Conservation (phyloP, 2,329 filamentous ascomycete genomes). For the Diaporthe velutina region DNA sequence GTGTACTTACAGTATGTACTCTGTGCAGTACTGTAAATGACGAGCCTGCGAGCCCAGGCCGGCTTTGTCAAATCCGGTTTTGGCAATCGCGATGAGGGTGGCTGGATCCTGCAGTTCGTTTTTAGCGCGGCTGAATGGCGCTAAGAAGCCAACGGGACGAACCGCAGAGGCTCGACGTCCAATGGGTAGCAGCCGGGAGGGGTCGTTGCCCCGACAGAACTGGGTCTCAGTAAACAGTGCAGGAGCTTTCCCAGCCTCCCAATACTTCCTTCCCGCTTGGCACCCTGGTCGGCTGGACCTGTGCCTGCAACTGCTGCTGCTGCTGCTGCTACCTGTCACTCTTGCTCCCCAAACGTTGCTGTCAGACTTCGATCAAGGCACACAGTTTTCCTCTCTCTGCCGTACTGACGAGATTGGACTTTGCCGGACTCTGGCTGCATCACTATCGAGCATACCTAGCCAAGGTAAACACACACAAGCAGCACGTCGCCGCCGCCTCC, state of each 20-base stretch:
- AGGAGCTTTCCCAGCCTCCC: slow-evolving; percentile 26
- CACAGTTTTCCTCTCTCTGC: slow-evolving; percentile 23
- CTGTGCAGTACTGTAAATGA: neutral
- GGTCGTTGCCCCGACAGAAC: slow-evolving; percentile 21
- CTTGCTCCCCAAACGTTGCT: neutral
- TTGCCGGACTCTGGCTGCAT: slow-evolving; percentile 1
- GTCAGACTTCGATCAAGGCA: slow-evolving; percentile 6
- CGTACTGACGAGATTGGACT: slow-evolving; percentile 22
- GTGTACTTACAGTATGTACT: neutral
- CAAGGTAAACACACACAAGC: neutral
- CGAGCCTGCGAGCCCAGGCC: slow-evolving; percentile 14
- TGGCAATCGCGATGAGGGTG: slow-evolving; percentile 12
- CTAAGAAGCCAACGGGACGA: slow-evolving; percentile 23
- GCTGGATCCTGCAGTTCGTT: slow-evolving; percentile 27
- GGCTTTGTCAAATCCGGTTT: slow-evolving; percentile 14
- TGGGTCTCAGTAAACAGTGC: slow-evolving; percentile 25
- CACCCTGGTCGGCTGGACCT: slow-evolving; percentile 3
- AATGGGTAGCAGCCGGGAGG: slow-evolving; percentile 2
- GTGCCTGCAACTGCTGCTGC: slow-evolving; percentile 7
- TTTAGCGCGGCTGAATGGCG: slow-evolving; percentile 26
- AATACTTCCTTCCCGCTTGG: slow-evolving; percentile 31
- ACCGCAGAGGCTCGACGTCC: slow-evolving; percentile 8
- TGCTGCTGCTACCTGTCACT: slow-evolving; percentile 25
- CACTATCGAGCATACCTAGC: slow-evolving; percentile 11
- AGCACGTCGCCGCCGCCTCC: neutral